Base-by-base conservation (phyloP, 202 grass and related monocot species). In the Zoysia matrella region DNA sequence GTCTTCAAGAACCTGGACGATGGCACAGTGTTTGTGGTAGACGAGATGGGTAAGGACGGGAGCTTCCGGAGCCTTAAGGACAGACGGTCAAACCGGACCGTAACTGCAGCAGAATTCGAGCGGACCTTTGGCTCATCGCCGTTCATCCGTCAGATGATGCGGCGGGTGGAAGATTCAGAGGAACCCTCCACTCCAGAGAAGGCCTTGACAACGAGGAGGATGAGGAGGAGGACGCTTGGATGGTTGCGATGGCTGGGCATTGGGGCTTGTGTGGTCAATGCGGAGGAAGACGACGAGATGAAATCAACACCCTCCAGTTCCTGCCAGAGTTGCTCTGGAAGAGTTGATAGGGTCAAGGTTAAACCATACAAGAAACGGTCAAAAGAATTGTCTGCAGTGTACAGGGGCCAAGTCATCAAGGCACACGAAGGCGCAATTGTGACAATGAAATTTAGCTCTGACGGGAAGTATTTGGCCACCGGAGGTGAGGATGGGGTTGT, bases 401-500 rank as follows among this genome's bases (percentile, higher is more conserved):
- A 90, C 81, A 90, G 75, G 81, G 88, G 91, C 2, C 87, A 92
- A 78, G 22, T 30, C 22, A 30, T 30, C 22, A 30, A 30, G 22
- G 22, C 22, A 30, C 22, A 30, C 22, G 22, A 30, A 30, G 22
- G 22, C 22, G 22, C 22, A 30, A 30, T 30, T 30, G 22, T 30
- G 22, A 30, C 22, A 30, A 30, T 30, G 22, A 30, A 30, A 30
- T 30, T 30, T 30, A 30, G 22, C 22, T 30, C 22, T 30, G 80
- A 30, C 22, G 22, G 22, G 22, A 30, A 30, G 54, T 92, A 87
- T 80, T 85, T 97, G 70, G 94, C 94, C 43, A 97, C 85, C 39
- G 94, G 94, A 36, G 94, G 94, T 18, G 88, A 94, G 83, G 94
- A 97, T 41, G 87, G 94, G 43, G 85, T 92, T 50, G 89, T 97